phyloP scores from a whole-genome alignment of 2,329 filamentous ascomycete genomes.

The Talaromyces rugulosus region DNA sequence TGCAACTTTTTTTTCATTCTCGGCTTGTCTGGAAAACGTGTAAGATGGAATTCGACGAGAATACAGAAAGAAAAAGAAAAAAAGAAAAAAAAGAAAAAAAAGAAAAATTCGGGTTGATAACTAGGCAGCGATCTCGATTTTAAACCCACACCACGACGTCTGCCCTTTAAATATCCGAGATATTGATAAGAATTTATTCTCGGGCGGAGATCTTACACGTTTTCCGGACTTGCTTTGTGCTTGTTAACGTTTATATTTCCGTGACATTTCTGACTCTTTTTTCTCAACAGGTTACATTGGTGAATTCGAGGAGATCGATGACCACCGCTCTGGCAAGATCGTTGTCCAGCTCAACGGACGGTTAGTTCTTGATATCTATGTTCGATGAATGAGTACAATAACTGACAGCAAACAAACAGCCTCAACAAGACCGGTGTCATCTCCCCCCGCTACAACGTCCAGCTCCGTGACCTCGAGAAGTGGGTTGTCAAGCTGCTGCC shows the following conservation, averaged over 20 bases:
- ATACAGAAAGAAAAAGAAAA: not conserved
- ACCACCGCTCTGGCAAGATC: constrained; percentile 99
- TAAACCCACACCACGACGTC: constrained; percentile 67
- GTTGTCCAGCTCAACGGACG: constrained; percentile 99
- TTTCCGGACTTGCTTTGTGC: constrained; percentile 66
- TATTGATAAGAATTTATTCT: constrained; percentile 54
- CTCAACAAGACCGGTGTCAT: constrained; percentile 99
- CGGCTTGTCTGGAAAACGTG: constrained; percentile 7
- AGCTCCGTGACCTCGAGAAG: constrained; percentile 96
- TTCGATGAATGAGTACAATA: constrained; percentile 3
- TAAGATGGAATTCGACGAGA: not conserved
- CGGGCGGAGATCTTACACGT: constrained; percentile 93
- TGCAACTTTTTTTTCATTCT: constrained; percentile 1
- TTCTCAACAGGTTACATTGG: constrained; percentile 80
- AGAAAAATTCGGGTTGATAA: constrained; percentile 90
- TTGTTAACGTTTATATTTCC: constrained; percentile 89
- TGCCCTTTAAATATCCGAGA: constrained; percentile 99
- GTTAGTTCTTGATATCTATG: constrained; percentile 30
- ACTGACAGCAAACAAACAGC: constrained; percentile 27
- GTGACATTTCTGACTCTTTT: constrained; percentile 68
- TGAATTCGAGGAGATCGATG: constrained; percentile 99
- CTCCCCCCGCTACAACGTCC: constrained; percentile 98
- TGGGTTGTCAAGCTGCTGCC: constrained; percentile 99
- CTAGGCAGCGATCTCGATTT: constrained; percentile 89
- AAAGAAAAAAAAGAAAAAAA: constrained; percentile 21